phyloP scores from a whole-genome alignment of 306 rosid species.

The Medicago arabica region DNA sequence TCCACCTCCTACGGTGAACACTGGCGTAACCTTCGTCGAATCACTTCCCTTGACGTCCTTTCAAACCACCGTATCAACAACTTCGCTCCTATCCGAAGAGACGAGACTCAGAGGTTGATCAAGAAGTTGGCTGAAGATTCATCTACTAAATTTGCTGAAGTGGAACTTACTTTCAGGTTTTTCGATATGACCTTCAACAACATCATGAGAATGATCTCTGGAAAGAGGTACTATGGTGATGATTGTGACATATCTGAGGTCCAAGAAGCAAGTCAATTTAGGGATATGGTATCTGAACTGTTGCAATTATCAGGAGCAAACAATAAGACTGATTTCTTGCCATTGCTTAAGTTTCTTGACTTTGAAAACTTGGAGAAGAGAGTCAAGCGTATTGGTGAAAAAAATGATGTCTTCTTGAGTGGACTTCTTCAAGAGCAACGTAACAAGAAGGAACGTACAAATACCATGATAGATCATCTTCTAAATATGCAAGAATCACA shows the following conservation, averaged over 20 bases:
- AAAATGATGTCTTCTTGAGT: constrained; percentile 39
- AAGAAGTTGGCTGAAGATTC: constrained; percentile 36
- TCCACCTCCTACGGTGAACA: constrained; percentile 1
- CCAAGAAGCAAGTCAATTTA: constrained; percentile 49
- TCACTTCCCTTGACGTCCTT: not conserved
- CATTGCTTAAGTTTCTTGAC: constrained; percentile 43
- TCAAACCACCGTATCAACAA: not conserved
- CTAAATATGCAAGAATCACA: not conserved
- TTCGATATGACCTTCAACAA: not conserved
- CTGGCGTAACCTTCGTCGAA: constrained; percentile 7
- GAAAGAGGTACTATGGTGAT: constrained; percentile 34
- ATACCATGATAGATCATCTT: constrained; percentile 47
- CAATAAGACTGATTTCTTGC: constrained; percentile 51
- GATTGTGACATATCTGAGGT: constrained; percentile 44
- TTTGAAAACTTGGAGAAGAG: constrained; percentile 12
- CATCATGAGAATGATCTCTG: constrained; percentile 16
- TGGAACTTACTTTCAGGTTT: constrained; percentile 20
- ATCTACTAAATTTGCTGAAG: not conserved
- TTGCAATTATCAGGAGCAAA: constrained; percentile 25
- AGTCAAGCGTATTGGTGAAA: constrained; percentile 8
- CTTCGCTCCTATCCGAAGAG: not conserved
- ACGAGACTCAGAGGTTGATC: constrained; percentile 43
- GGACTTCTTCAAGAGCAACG: constrained; percentile 51
- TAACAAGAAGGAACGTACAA: constrained; percentile 10
- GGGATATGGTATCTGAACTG: constrained; percentile 37